phyloP scores from a whole-genome alignment of 345 rosid species.

The Eutrema heterophyllum region DNA sequence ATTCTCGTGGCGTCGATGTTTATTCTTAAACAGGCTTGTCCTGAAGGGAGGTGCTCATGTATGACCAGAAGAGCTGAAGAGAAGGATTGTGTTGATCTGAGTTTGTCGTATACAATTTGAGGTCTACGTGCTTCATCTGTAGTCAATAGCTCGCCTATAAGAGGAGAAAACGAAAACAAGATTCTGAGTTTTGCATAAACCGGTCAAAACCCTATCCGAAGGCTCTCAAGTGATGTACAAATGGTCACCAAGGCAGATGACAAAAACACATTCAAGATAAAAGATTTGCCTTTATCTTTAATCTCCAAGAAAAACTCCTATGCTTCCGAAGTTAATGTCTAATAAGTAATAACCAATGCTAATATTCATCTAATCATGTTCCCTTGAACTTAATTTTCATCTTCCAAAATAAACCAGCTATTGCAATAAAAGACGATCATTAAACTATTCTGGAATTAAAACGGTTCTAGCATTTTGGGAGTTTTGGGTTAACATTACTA shows the following conservation, averaged over 20 bases:
- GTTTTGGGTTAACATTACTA: background rate
- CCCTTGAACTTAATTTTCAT: background rate
- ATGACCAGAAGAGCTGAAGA: slow-evolving; percentile 73
- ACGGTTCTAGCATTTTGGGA: too few relatives aligned
- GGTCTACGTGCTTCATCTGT: slow-evolving; percentile 68
- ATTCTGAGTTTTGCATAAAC: background rate
- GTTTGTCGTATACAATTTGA: slow-evolving; percentile 62
- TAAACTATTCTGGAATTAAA: background rate
- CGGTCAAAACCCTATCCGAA: background rate
- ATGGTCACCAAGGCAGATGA: background rate
- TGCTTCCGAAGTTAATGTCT: background rate
- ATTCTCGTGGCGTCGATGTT: slow-evolving; percentile 78
- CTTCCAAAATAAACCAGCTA: background rate
- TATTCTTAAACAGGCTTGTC: slow-evolving; percentile 76
- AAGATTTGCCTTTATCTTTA: background rate
- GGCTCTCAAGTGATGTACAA: background rate
- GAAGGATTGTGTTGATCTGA: slow-evolving; percentile 36
- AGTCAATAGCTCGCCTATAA: slow-evolving; percentile 69
- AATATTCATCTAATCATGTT: background rate
- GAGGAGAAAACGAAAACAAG: background rate
- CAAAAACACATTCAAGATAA: background rate
- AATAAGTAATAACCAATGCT: background rate
- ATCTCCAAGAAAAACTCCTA: background rate
- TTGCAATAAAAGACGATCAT: too few relatives aligned
- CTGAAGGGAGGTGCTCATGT: slow-evolving; percentile 89